phyloP scores from a whole-genome alignment of 169 alveolate species.

The Eimeria maxima region DNA sequence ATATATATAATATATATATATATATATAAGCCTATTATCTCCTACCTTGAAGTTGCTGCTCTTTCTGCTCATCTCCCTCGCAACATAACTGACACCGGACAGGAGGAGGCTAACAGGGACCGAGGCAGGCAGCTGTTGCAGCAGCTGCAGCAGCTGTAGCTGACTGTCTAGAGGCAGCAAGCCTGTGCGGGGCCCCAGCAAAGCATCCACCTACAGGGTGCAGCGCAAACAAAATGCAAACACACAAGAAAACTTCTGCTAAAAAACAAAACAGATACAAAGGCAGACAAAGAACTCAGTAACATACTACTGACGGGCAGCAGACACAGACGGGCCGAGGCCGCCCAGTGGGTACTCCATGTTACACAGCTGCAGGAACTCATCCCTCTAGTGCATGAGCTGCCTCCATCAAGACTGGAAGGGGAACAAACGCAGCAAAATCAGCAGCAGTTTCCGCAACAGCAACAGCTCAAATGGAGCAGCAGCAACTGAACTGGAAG shows the following conservation, averaged over 20 bases:
- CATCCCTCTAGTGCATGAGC: not conserved
- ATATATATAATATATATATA: no score
- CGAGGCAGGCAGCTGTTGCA: constrained; percentile 62
- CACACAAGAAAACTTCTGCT: not conserved
- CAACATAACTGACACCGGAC: constrained; percentile 48
- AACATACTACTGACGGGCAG: not conserved
- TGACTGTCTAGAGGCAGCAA: constrained; percentile 56
- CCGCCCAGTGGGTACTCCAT: no score
- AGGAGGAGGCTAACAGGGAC: constrained; percentile 34
- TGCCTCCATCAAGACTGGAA: not conserved
- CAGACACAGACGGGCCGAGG: not conserved
- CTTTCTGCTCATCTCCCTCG: constrained; percentile 25
- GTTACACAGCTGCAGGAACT: not conserved
- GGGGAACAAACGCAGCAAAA: not conserved
- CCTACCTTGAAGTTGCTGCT: constrained; percentile 44
- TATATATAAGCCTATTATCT: not conserved
- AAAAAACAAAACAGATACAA: not conserved
- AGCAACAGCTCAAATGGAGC: not conserved
- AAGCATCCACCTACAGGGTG: constrained; percentile 44
- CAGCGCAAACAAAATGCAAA: not conserved
- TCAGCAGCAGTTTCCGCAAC: not conserved
- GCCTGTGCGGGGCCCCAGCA: constrained; percentile 64
- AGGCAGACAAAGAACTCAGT: not conserved
- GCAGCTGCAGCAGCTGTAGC: constrained; percentile 45
- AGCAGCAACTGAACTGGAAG: not conserved